These are phyloP conservation scores for Nyctanthes arbortristis DNA, from an alignment of 257 asterid species.

Conservation along the genomic window DNA sequence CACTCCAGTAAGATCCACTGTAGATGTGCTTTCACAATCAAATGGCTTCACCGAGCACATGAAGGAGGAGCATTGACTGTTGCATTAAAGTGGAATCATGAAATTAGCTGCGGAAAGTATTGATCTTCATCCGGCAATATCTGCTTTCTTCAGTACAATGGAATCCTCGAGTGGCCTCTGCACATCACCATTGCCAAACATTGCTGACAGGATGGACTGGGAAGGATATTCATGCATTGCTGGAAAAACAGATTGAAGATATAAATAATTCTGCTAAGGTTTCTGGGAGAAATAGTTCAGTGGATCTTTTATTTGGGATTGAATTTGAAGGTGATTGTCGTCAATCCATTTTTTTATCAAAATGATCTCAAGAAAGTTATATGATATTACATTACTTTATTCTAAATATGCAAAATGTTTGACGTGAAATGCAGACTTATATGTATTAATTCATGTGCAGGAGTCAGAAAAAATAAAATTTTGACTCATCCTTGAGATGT, in stretches of 20 bases:
- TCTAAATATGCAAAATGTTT: conserved; percentile 6
- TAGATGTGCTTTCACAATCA: conserved; percentile 60
- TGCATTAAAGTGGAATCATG: conserved; percentile 56
- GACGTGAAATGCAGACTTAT: not conserved
- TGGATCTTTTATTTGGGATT: conserved; percentile 18
- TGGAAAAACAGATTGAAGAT: conserved; percentile 50
- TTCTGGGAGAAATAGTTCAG: conserved; percentile 17
- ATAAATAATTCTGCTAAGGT: conserved; percentile 41
- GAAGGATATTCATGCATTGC: conserved; percentile 50
- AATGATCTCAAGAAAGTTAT: not conserved
- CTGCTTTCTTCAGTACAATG: conserved; percentile 45
- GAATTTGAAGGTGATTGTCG: conserved; percentile 45
- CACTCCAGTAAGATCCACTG: conserved; percentile 59
- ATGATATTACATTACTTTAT: not conserved
- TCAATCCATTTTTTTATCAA: conserved; percentile 1
- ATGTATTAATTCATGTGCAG: too few species aligned
- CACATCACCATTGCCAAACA: conserved; percentile 19
- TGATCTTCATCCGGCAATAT: conserved; percentile 48
- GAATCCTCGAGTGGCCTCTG: conserved; percentile 31
- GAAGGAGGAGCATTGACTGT: conserved; percentile 36
- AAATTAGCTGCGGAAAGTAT: conserved; percentile 45
- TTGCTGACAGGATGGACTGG: conserved; percentile 36
- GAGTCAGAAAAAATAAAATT: conserved; percentile 6
- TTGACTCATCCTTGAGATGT: not conserved
- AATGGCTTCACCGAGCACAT: conserved; percentile 43